Evolutionary conservation across 225 moss, liverwort and hornwort species (phyloP).

Genomic region (Rhytidiadelphus loreus): DNA sequence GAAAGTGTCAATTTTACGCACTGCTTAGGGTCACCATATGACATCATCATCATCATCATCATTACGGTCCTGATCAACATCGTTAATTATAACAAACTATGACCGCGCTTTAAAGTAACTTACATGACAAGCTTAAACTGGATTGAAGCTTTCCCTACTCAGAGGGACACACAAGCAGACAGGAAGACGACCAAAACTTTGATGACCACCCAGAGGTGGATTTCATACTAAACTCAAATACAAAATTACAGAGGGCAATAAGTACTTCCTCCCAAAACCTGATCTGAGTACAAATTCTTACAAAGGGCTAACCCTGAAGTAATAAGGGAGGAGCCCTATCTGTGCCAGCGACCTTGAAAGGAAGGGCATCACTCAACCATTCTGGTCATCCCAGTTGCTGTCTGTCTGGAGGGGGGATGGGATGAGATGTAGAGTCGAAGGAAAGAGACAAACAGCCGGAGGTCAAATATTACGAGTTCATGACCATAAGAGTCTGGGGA

Average conservation of each 20-base stretch:
- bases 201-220: background rate
- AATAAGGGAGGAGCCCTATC: background rate
- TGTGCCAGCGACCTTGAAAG: background rate
- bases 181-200: background rate
- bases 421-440: background rate
- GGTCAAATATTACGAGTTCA: background rate
- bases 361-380: background rate
- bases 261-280: slow-evolving; percentile 23
- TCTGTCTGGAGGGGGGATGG: background rate
- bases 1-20: background rate
- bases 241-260: slow-evolving; percentile 36
- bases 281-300: slow-evolving; percentile 29
- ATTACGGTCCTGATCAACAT: background rate
- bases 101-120: background rate
- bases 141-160: background rate
- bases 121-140: background rate
- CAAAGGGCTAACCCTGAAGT: background rate
- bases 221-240: slow-evolving; percentile 24
- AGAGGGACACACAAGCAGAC: background rate
- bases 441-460: background rate
- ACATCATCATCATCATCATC: background rate
- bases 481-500: background rate
- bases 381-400: background rate
- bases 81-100: background rate
- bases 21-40: too few species aligned